Evolutionary conservation across 2,329 filamentous ascomycete species (phyloP).

Genomic region (Trichoderma endophyticum): DNA sequence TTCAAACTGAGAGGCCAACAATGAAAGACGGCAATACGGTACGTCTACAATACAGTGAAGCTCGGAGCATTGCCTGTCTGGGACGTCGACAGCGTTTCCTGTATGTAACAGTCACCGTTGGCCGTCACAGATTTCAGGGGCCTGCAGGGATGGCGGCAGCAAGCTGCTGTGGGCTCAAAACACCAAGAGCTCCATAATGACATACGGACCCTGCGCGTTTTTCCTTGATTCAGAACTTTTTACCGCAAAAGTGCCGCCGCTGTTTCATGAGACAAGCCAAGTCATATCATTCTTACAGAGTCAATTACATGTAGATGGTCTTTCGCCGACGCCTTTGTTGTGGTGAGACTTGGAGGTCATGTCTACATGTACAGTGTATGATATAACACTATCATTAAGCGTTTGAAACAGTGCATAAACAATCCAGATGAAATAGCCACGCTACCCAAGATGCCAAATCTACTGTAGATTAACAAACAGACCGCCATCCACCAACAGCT

Average conservation of each 20-base stretch:
- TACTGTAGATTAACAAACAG: constrained; percentile 85
- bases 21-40: not conserved
- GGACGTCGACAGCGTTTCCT: not conserved
- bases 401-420: not conserved
- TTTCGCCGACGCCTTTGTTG: not conserved
- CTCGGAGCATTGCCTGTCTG: not conserved
- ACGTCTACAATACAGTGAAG: not conserved
- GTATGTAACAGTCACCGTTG: not conserved
- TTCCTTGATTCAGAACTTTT: not conserved
- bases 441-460: not conserved
- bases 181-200: constrained; percentile 11
- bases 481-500: constrained; percentile 83
- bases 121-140: not conserved
- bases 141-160: not conserved
- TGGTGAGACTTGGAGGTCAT: not conserved
- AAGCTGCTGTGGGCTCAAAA: not conserved
- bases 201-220: not conserved
- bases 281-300: not conserved
- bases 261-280: not conserved
- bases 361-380: not conserved
- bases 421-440: not conserved
- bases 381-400: not conserved
- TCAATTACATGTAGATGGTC: not conserved
- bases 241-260: not conserved
- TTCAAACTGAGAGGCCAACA: not conserved